These are phyloP conservation scores for Lactarius quietus DNA, from an alignment of 768 basidiomycete genomes.

Conservation along the genomic window DNA sequence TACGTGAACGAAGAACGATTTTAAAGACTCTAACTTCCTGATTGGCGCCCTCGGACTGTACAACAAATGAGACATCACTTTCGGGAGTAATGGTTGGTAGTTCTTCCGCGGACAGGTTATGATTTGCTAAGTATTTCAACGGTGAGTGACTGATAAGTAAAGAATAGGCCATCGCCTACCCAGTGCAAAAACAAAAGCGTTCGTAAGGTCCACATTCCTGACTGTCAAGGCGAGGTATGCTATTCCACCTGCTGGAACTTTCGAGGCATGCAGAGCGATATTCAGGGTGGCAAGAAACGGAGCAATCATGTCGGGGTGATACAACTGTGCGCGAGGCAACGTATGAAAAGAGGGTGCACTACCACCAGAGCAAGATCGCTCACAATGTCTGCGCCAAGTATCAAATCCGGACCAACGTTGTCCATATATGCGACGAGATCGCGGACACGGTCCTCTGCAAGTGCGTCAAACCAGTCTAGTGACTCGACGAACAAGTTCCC, in stretches of 20 bases:
- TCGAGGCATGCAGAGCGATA: slow-evolving; percentile 16
- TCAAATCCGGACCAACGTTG: slow-evolving; percentile 48
- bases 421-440: slow-evolving; percentile 36
- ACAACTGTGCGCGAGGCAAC: slow-evolving; percentile 8
- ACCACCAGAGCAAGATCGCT: slow-evolving; percentile 19
- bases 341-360: not conserved
- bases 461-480: slow-evolving; percentile 67
- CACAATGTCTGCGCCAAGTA: slow-evolving; percentile 72
- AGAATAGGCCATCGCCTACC: slow-evolving; percentile 7
- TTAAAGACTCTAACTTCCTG: slow-evolving; percentile 15
- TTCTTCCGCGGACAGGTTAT: slow-evolving; percentile 15
- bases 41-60: slow-evolving; percentile 17
- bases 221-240: slow-evolving; percentile 26
- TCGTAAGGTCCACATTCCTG: slow-evolving; percentile 17
- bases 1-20: not conserved
- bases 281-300: slow-evolving; percentile 23
- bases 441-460: slow-evolving; percentile 32
- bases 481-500: slow-evolving; percentile 41
- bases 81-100: not conserved
- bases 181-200: slow-evolving; percentile 14
- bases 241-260: not conserved
- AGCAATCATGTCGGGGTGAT: slow-evolving; percentile 20
- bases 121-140: slow-evolving; percentile 8
- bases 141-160: not conserved
- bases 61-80: slow-evolving; percentile 5